Evolutionary conservation across 306 rosid species (phyloP), one percentile per base, ranked within the genome.

Genomic region (Citrullus colocynthis): DNA sequence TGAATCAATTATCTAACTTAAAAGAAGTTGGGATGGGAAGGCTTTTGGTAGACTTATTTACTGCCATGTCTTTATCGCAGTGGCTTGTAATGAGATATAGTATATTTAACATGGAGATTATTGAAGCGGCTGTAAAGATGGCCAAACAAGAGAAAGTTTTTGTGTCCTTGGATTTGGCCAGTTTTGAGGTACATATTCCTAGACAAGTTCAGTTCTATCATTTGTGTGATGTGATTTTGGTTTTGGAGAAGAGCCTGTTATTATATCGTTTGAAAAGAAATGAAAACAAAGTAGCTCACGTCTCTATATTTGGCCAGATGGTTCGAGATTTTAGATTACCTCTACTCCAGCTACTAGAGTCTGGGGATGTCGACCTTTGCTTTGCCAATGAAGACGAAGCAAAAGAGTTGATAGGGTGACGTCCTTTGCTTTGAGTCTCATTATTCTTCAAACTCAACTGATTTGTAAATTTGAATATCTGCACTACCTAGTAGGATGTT

Each of bases 351-450:
- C 83, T 95, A 77, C 82, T 95, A 81, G 86, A 89, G 79, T 92
- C 97, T 0, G 91, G 97, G 82, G 78, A 74, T 67, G 76, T 92
- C 74, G 97, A 95, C 89, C 97, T 95, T 64, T 95, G 99, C 87
- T 95, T 92, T 85, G 97, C 97, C 82, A 95, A 95, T 61, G 99
- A 95, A 85, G 99, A 95, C 75, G 99, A 95, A 80, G 99, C 99
- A 80, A 83, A 92, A 66, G 99, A 92, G 84, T 88, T 95, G 84
- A 67, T 95, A 73, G 88, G 99, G 99, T 95, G 85, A 77, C 42
- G 80, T 18, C 49, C 67, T 6, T 69, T 75, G 18, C 45, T 37
- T 14, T 63, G 48, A 1, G 51, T 78, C 78, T 60, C 57, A 18
- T 54, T 69, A 61, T 24, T 32, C 59, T 51, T 32, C 39, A 4